Evolutionary conservation across 441 rosid species (phyloP), one percentile per base, ranked within the genome.

Genomic region (Mallotus repandus): DNA sequence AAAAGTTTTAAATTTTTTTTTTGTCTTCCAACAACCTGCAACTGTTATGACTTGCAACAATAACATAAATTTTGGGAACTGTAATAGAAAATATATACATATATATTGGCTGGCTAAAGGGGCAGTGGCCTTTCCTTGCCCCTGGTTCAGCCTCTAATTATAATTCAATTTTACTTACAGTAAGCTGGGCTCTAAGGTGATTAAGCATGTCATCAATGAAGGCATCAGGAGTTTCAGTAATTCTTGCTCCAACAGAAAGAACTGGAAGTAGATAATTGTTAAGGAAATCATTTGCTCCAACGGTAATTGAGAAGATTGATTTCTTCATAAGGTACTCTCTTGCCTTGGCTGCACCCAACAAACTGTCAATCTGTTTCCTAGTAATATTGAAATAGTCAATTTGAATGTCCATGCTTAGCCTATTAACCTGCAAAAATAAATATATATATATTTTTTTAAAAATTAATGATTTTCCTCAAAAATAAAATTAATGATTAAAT

Each of bases 241-340:
- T 79, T 61, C 98, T 80, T 60, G 96, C 87, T 7, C 91, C 96
- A 1, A 83, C 70, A 0, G 98, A 94, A 43, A 91, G 88, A 58
- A 94, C 89, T 0, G 99, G 99, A 22, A 91, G 89, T 56, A 94
- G 84, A 79, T 94, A 94, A 56, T 94, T 94, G 79, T 94, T 92
- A 46, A 94, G 90, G 76, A 92, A 86, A 78, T 94, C 99, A 19
- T 94, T 94, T n/a, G 99, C 86, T 74, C 99, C 98, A 35, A 92
- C 64, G 0, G 99, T 88, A 73, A 94, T 55, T 1, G 98, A 91
- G 79, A 94, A 91, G 50, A 94, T 89, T 21, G 99, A 86, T 67
- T 85, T 82, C 80, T 70, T 95, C 77, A 18, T 76, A 9, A 92
- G 69, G 71, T 81, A 88, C 0, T 88, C 90, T 83, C 76, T 85